Evolutionary conservation across 805 yeast genomes (phyloP), one percentile per base, ranked within the genome.

Genomic region (Spathaspora arborariae): DNA sequence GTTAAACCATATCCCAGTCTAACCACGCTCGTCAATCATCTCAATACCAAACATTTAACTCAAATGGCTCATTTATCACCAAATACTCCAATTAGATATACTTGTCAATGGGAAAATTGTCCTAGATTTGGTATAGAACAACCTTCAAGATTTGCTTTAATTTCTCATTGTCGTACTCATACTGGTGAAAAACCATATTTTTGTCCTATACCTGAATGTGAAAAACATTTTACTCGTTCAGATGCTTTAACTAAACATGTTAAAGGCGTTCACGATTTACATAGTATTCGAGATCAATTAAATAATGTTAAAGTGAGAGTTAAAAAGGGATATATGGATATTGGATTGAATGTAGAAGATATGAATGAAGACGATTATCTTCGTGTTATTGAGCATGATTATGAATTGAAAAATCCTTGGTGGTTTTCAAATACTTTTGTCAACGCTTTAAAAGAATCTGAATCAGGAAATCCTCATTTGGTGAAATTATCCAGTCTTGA

Each of bases 161-260:
- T 81, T 0, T 71, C 85, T 0, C 92, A 85, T 57, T 67, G 83
- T 52, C 61, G 88, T 46, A 71, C 79, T 1, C 92, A 85, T 59
- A 79, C 85, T 0, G 82, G 85, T 1, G 86, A 84, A 54, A 75
- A 75, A 54, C 88, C 88, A 30, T 82, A 76, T 53, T 76, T 70
- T 54, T 85, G 92, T 59, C 72, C 78, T 1, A 67, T 83, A 11
- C 87, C 87, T 1, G 87, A 82, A 52, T 85, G 92, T 60, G 76
- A 74, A 43, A 73, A 78, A 50, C 74, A 74, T 39, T 84, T 82
- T 56, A 74, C 80, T 0, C 61, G 85, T 45, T 69, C 82, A 0
- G 86, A 81, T 51, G 86, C 84, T 1, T 69, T 86, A 50, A 75
- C 82, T 16, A 78, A 80, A 51, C 92, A 86, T 61, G 69, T 84